Evolutionary conservation across 1,284 basidiomycete genomes (phyloP), one percentile per base, ranked within the genome.

Genomic region (Sporisorium iseilematis-ciliati): DNA sequence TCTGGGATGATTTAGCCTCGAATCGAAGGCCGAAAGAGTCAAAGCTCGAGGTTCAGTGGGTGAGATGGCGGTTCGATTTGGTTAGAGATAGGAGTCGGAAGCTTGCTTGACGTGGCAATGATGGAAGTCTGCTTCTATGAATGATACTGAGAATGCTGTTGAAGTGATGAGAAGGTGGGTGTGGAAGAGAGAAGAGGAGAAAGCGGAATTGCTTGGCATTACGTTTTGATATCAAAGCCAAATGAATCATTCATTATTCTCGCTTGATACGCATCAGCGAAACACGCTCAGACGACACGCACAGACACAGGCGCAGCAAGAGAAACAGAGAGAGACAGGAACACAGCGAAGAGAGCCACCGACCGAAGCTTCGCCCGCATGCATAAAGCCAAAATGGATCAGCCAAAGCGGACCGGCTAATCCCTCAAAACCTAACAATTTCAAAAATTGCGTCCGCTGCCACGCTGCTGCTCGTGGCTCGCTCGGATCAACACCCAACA

Each of bases 161-260:
- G 18, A 21, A 21, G 8, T 23, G 42, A 21, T 43, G 42, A 8
- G 20, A 7, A 21, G 23, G 6, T 10, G 35, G 23, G n/a, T 20
- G 7, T 11, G 20, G 25, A 33, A 25, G 53, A 45, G 31, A 33
- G 16, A 16, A 45, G 35, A n/a, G 7, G 14, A 46, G 43, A 16
- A 38, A 35, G 42, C 7, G 21, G 41, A n/a, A 25, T 56, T 57
- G 42, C 55, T 57, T 57, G 55, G 55, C 55, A 57, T 31, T 54
- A 35, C 23, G 21, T 25, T 33, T 29, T 29, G 29, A 6, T 18
- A 43, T 40, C 41, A 6, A 6, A 29, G 23, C 14, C 33, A 8
- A 21, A 11, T 41, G 23, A 35, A 14, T 41, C 18, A 21, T 38
- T 29, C 18, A 20, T 33, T n/a, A n/a, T n/a, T n/a, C 25, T 53